A percentile compares a stretch with the other conserved stretches of the same genome.
These are phyloP conservation scores for Mycena haematopus DNA, from an alignment of 768 basidiomycete species.

Conservation along the genomic window DNA sequence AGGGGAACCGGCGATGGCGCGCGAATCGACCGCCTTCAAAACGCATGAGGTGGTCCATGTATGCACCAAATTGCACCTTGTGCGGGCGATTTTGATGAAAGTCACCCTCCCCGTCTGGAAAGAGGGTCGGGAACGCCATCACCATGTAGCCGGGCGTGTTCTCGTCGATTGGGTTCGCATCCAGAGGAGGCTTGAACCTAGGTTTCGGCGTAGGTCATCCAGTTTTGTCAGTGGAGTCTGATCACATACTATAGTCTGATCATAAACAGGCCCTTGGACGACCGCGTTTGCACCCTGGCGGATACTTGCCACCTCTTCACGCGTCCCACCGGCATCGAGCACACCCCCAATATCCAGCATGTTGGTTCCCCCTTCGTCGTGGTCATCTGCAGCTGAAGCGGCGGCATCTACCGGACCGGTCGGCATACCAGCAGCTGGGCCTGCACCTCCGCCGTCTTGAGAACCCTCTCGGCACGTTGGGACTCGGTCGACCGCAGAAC, in stretches of 20 bases:
- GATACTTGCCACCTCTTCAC: slow-evolving; percentile 7
- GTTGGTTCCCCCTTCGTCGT: neutral
- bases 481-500: slow-evolving; percentile 17
- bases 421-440: neutral
- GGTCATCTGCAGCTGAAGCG: neutral
- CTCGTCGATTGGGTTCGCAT: slow-evolving; percentile 12
- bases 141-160: slow-evolving; percentile 25
- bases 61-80: slow-evolving; percentile 15
- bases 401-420: slow-evolving; percentile 7
- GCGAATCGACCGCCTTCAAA: slow-evolving; percentile 24
- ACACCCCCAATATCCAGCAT: slow-evolving; percentile 9
- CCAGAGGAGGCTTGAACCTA: slow-evolving; percentile 14
- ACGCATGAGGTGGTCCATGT: slow-evolving; percentile 19
- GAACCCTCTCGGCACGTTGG: slow-evolving; percentile 16
- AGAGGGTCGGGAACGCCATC: slow-evolving; percentile 21
- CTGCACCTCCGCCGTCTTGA: neutral
- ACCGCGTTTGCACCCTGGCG: slow-evolving; percentile 1
- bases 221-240: neutral
- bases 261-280: neutral
- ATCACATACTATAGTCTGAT: slow-evolving; percentile 15
- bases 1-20: slow-evolving; percentile 22
- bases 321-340: slow-evolving; percentile 8
- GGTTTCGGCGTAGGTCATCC: slow-evolving; percentile 4
- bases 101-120: slow-evolving; percentile 22
- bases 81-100: slow-evolving; percentile 10